Percentiles rank a stretch among this genome's conserved stretches.
phyloP scores from a whole-genome alignment of 257 asterid species.

The Fraxinus anomala region DNA sequence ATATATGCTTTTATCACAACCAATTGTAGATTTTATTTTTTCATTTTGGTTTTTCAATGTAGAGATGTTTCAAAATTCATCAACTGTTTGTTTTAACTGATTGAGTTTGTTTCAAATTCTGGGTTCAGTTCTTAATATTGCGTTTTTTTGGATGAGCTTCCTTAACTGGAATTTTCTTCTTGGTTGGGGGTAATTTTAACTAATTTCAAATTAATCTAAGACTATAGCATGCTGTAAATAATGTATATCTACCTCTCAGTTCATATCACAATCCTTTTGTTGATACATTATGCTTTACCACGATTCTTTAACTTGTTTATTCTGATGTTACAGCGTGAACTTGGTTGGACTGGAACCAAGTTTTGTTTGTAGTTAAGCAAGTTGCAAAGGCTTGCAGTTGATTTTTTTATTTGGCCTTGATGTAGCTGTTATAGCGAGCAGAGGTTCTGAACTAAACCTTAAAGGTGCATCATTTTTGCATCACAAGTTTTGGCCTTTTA shows the following conservation, averaged over 20 bases:
- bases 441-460: constrained; percentile 7
- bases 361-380: not conserved
- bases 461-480: not conserved
- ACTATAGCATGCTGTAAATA: not conserved
- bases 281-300: not conserved
- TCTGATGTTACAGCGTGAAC: constrained; percentile 10
- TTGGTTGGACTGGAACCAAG: constrained; percentile 3
- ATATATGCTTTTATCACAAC: not conserved
- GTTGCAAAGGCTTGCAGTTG: constrained; percentile 8
- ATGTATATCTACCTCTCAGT: not conserved
- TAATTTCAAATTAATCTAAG: not conserved
- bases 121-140: not conserved
- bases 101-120: not conserved
- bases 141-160: not conserved
- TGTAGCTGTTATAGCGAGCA: constrained; percentile 7
- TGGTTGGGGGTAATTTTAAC: not conserved
- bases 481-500: constrained; percentile 7
- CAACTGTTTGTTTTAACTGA: not conserved
- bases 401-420: not conserved
- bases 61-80: not conserved
- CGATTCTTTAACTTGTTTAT: not conserved
- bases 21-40: not conserved
- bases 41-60: not conserved
- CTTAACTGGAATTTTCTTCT: not conserved
- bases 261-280: not conserved